These are phyloP conservation scores for Thraustotheca clavata DNA, from an alignment of 352 stramenopile genomes.

Conservation along the genomic window DNA sequence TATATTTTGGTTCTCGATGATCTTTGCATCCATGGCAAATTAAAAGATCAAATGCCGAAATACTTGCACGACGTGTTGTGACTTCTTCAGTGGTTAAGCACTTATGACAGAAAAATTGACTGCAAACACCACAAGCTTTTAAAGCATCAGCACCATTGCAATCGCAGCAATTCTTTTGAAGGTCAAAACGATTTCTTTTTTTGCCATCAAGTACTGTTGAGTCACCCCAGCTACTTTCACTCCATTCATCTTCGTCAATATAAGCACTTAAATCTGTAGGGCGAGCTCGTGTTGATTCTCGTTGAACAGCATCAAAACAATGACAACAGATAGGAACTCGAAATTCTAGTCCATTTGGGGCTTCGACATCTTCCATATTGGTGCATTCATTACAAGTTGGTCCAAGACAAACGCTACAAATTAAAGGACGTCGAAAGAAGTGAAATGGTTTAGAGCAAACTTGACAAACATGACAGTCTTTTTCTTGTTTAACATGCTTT, in stretches of 20 bases:
- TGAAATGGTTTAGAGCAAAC: conserved; percentile 13
- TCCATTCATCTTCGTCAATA: conserved; percentile 10
- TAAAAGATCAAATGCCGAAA: not conserved
- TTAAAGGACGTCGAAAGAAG: not conserved
- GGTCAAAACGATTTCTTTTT: too few relatives aligned
- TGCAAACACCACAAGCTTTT: conserved; percentile 3
- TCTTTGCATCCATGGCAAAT: not conserved
- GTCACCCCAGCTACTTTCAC: conserved; percentile 11
- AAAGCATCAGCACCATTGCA: not conserved
- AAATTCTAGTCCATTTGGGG: conserved; percentile 6
- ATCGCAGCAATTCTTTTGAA: not conserved
- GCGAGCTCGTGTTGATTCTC: not conserved
- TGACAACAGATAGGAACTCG: conserved; percentile 7
- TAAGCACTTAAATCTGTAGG: not conserved
- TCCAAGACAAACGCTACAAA: conserved; percentile 6
- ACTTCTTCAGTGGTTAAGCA: not conserved
- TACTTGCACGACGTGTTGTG: not conserved
- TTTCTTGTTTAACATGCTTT: not conserved
- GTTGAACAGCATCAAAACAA: conserved; percentile 9
- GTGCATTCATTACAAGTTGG: conserved; percentile 4
- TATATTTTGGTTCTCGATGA: not conserved
- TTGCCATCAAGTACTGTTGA: not conserved
- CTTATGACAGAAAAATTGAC: not conserved
- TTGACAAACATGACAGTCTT: not conserved
- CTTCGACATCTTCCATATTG: not conserved